Conservation (phyloP, 2,329 filamentous ascomycete species). For the Aquanectria penicillioides region DNA sequence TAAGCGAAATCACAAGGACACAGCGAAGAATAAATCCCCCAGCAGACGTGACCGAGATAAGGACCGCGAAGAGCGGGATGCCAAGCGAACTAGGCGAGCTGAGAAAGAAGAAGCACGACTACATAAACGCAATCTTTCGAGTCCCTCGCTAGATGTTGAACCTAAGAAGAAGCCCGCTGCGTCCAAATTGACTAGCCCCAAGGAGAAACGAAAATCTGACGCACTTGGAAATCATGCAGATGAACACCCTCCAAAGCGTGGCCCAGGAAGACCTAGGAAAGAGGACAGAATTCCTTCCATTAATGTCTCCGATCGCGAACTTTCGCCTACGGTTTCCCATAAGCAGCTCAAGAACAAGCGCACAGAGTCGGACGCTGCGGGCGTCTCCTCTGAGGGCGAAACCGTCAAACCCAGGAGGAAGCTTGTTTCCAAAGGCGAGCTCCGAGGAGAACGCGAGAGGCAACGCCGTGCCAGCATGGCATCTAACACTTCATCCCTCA, state of each 20-base stretch:
- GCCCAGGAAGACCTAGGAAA: constrained; percentile 63
- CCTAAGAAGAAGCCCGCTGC: constrained; percentile 54
- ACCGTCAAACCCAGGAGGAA: constrained; percentile 69
- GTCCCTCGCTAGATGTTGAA: constrained; percentile 59
- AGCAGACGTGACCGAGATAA: constrained; percentile 53
- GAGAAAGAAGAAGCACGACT: constrained; percentile 58
- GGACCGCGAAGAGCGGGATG: constrained; percentile 55
- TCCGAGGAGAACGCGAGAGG: constrained; percentile 68
- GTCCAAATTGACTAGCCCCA: constrained; percentile 54
- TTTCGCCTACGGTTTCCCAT: constrained; percentile 57
- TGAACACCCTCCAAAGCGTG: constrained; percentile 61
- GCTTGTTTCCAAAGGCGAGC: constrained; percentile 70
- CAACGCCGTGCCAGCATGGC: constrained; percentile 68
- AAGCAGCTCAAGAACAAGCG: constrained; percentile 64
- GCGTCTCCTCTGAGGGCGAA: constrained; percentile 66
- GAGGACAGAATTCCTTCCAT: constrained; percentile 61
- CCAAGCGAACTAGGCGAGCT: constrained; percentile 53
- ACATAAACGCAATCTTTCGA: constrained; percentile 59
- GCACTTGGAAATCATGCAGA: constrained; percentile 57
- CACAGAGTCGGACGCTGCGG: constrained; percentile 63
- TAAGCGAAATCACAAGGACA: constrained; percentile 61
- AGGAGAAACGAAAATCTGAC: constrained; percentile 59
- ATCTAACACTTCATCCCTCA: constrained; percentile 63
- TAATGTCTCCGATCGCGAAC: constrained; percentile 63
- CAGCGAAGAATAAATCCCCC: constrained; percentile 62